A percentile compares a stretch with the other conserved stretches of the same genome.
Conservation (phyloP, 306 rosid species). For the Cicer arietinum region DNA sequence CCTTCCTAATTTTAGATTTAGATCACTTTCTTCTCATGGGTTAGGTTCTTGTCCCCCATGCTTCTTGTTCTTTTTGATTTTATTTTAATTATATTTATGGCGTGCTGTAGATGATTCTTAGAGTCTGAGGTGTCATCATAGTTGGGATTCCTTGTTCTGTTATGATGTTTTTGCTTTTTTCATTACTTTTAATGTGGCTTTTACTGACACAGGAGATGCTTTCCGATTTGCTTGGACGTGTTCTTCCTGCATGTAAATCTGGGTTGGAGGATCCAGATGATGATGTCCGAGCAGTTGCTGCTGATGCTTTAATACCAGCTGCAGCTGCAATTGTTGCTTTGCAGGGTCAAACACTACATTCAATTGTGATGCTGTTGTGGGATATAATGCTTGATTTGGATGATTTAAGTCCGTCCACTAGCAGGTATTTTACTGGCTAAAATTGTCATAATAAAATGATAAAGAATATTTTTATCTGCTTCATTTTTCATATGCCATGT, state of each 20-base stretch:
- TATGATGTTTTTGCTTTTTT: not conserved
- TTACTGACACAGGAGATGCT: slow-evolving; percentile 79
- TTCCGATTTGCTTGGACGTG: slow-evolving; percentile 75
- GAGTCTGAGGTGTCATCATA: no score
- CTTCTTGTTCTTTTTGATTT: no score
- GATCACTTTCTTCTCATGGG: not conserved
- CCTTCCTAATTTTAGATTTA: not conserved
- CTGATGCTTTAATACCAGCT: slow-evolving; percentile 96
- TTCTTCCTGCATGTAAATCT: slow-evolving; percentile 93
- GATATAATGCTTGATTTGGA: slow-evolving; percentile 97
- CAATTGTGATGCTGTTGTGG: slow-evolving; percentile 94
- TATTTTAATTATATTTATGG: no score
- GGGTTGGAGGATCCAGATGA: slow-evolving; percentile 98
- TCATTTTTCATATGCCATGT: slow-evolving; percentile 8
- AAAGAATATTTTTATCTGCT: slow-evolving; percentile 15
- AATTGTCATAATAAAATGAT: not conserved
- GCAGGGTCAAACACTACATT: slow-evolving; percentile 76
- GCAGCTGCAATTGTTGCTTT: slow-evolving; percentile 82
- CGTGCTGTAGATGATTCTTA: no score
- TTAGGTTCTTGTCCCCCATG: not conserved
- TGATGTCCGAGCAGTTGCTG: slow-evolving; percentile 98
- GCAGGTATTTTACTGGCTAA: slow-evolving; percentile 67
- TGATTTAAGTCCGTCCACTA: slow-evolving; percentile 98
- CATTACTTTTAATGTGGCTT: slow-evolving; percentile 43
- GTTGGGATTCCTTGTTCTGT: no score